Percentiles rank a stretch among this genome's conserved stretches.
Conservation (phyloP, 2,329 filamentous ascomycete genomes). For the Chaetomiaceae sp. region DNA sequence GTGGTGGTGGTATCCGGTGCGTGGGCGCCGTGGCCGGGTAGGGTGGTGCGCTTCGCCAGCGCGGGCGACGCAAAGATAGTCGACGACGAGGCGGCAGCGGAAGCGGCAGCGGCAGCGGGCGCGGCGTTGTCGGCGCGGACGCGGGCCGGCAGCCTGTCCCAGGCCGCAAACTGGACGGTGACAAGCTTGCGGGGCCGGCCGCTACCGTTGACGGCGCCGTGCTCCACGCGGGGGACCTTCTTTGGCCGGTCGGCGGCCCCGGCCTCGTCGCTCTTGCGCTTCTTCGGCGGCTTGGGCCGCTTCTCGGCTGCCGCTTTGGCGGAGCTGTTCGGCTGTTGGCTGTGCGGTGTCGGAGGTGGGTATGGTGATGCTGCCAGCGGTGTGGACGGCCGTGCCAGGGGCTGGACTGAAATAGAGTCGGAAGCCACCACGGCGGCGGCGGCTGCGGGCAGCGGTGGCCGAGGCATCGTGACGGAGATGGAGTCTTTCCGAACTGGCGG, state of each 20-base stretch:
- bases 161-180: constrained; percentile 19
- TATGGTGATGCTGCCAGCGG: constrained; percentile 16
- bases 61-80: constrained; percentile 21
- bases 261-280: constrained; percentile 28
- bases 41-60: constrained; percentile 8
- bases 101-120: background rate
- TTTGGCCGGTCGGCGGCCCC: constrained; percentile 23
- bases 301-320: constrained; percentile 19
- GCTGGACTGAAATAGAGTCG: constrained; percentile 26
- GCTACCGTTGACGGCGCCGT: constrained; percentile 7
- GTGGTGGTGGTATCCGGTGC: background rate
- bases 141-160: constrained; percentile 18
- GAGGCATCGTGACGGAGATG: constrained; percentile 16
- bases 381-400: constrained; percentile 16
- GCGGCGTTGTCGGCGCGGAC: constrained; percentile 2
- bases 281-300: constrained; percentile 22
- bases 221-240: constrained; percentile 24
- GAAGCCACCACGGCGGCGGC: constrained; percentile 3
- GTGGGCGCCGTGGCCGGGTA: background rate
- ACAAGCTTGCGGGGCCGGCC: constrained; percentile 18
- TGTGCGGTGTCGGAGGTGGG: background rate
- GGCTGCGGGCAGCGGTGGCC: constrained; percentile 5
- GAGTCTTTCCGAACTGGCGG: constrained; percentile 23
- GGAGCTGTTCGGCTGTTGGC: constrained; percentile 11
- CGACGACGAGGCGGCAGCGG: no score